Evolutionary conservation across 192 early-diverging fungal species (phyloP), one percentile per base, ranked within the genome.

Genomic region (Coemansia sp.): DNA sequence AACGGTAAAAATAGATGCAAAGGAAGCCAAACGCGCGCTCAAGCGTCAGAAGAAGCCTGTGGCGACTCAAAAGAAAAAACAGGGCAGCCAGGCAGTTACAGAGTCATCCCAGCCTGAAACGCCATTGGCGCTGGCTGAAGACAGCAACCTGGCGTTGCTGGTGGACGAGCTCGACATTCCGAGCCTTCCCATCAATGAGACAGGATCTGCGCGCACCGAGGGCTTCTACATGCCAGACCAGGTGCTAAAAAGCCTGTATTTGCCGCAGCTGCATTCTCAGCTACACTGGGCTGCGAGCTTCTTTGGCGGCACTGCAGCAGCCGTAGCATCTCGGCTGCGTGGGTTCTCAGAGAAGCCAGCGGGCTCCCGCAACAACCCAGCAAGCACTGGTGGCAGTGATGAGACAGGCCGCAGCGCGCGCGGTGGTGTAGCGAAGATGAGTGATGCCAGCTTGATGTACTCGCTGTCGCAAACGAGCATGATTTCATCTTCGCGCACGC

Each of bases 191-290:
- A 64, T 71, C 34, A 85, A 92, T 60, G 67, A 72, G 38, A 87
- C 88, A 12, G 94, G 93, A 20, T 85, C 85, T 47, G 95, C 94
- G 5, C 86, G 95, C 54, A 94, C 93, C 1, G 87, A 94, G 65
- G 90, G 90, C 0, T 91, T 87, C 67, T 89, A 89, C 65, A 59
- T 70, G 50, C 88, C 95, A 26, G 79, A 90, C 0, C 80, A 84
- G 2, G 69, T 81, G 17, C 78, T 82, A 61, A 95, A 97, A 63
- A 72, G 83, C 6, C 74, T 80, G 6, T 89, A 92, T 48, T 59
- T 91, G 38, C 82, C 83, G 6, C 82, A 87, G 64, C 59, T 76
- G 31, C 74, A 76, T 22, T 66, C 74, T 11, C 79, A 82, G 53
- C 57, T 76, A 20, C 79, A 82, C 57, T 82, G 79, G 79, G 66